Base-by-base conservation (phyloP, 2,329 filamentous ascomycete species). In the Alternaria burnsii region DNA sequence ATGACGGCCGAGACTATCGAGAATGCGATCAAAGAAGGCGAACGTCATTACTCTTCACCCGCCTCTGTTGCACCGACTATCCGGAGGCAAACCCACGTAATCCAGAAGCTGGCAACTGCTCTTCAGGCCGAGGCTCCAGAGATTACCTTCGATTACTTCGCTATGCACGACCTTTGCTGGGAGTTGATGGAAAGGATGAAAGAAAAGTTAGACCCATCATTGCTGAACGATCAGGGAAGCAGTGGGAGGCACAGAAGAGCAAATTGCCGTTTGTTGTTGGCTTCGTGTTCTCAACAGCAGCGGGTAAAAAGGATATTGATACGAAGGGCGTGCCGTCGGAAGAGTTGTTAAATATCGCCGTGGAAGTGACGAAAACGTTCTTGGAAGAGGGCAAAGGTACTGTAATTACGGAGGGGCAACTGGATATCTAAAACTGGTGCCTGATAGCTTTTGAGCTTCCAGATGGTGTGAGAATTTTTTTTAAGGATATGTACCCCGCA, bases 221-320 rank as follows among this genome's bases (percentile, higher is more conserved):
- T 18, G 26, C 26, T 46, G 43, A n/a, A 16, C 18, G 18, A 30
- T 46, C 50, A 28, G 24, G 34, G 1, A 52, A 40, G 3, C 32
- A 30, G 24, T 52, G 26, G 50, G 50, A 41, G 9, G 38, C 26
- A 18, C 52, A 55, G 1, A 47, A 55, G 11, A 28, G 34, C 9
- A 28, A 38, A n/a, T 11, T 55, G 22, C 30, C 42, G 11, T 55
- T 47, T 24, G 22, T 55, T 38, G 42, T 30, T 55, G 52, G 30
- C 30, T 55, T 38, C 12, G 42, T 55, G 10, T 30, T 48, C 12
- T 55, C 34, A 11, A 55, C 32, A 9, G 42, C 43, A 0, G 52
- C 43, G 12, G 43, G 32, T 0, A 55, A 24, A 9, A 28, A 40
- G 1, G 16, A 41, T 41, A 40, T 55, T 5, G 34, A 55, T 26